phyloP scores from a whole-genome alignment of 202 grass and related monocot genomes.

The Hordeum pubiflorum region DNA sequence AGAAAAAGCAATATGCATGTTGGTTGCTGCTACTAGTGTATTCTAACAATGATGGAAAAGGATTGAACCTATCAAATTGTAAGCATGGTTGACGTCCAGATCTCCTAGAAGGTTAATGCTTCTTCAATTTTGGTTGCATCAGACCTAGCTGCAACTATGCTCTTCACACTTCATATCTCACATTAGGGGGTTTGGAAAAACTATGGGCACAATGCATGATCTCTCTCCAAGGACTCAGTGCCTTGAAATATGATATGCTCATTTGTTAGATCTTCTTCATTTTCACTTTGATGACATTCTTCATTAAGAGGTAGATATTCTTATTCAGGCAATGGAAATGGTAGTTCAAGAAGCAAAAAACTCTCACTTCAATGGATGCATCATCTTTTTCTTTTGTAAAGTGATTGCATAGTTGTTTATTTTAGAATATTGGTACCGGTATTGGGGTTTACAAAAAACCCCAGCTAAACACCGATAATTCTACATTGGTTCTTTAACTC shows the following conservation, averaged over 20 bases:
- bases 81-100: neutral
- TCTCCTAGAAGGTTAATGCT: neutral
- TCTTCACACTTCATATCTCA: neutral
- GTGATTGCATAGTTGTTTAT: neutral
- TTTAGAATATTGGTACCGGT: neutral
- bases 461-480: too few relatives aligned
- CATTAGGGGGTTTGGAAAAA: neutral
- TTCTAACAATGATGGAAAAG: slow-evolving; percentile 7
- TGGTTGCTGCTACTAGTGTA: neutral
- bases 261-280: neutral
- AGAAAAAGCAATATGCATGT: neutral
- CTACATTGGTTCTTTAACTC: too few relatives aligned
- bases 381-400: neutral
- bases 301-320: neutral
- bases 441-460: neutral
- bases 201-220: neutral
- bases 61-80: neutral
- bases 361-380: neutral
- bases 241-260: neutral
- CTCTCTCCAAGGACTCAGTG: neutral
- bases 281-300: neutral
- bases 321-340: neutral
- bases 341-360: neutral
- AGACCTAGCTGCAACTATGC: neutral
- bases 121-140: neutral